These are phyloP conservation scores for Myrica gale DNA, from an alignment of 306 rosid genomes.

Conservation along the genomic window DNA sequence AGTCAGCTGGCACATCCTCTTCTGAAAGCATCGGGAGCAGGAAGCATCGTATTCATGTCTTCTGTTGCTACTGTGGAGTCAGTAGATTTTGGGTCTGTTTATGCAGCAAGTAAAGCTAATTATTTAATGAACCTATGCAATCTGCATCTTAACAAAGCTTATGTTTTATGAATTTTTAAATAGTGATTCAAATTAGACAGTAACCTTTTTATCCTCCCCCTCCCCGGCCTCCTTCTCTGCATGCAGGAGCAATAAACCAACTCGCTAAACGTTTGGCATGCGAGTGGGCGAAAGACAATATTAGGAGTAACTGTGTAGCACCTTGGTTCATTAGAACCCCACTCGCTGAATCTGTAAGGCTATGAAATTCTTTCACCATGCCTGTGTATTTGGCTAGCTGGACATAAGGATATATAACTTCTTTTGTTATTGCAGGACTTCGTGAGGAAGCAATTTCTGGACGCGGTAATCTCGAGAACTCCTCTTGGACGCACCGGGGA, in stretches of 20 bases:
- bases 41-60: constrained; percentile 39
- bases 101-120: constrained; percentile 34
- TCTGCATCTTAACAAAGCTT: neutral
- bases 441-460: neutral
- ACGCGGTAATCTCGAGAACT: neutral
- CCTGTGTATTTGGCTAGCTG: neutral
- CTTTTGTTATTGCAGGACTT: neutral
- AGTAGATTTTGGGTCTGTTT: constrained; percentile 7
- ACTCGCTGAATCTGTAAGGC: neutral
- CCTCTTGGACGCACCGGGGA: neutral
- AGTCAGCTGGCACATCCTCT: no score
- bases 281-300: neutral
- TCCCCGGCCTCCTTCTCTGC: no score
- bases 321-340: constrained; percentile 6
- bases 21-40: constrained; percentile 33
- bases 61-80: constrained; percentile 29
- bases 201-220: neutral
- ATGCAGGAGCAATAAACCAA: no score
- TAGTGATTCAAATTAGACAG: neutral
- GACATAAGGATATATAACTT: neutral
- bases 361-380: neutral
- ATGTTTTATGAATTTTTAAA: neutral
- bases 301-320: neutral
- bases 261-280: no score
- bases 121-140: neutral